Evolutionary conservation across 2,329 filamentous ascomycete genomes (phyloP).

Genomic region (Nothophoma quercina): DNA sequence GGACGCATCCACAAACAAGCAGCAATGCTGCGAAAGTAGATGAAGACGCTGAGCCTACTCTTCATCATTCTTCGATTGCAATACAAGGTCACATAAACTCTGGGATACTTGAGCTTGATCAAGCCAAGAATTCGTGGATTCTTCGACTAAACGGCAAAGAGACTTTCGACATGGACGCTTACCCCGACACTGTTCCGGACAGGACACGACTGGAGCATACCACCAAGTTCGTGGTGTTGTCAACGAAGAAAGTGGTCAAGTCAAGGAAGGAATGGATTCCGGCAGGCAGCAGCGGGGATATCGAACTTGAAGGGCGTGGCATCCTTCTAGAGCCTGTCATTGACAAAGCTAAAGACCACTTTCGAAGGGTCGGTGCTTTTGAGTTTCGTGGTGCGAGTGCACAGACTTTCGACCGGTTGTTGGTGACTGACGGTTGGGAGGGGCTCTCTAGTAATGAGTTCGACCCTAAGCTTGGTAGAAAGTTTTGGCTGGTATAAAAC

Average conservation of each 20-base stretch:
- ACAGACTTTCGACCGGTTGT: slow-evolving; percentile 5
- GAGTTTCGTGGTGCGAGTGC: slow-evolving; percentile 17
- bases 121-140: slow-evolving; percentile 13
- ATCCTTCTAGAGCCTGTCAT: slow-evolving; percentile 21
- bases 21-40: slow-evolving; percentile 1
- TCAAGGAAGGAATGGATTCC: neutral
- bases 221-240: slow-evolving; percentile 23
- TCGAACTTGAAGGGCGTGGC: slow-evolving; percentile 22
- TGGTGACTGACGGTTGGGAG: slow-evolving; percentile 10
- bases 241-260: slow-evolving; percentile 20
- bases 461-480: slow-evolving; percentile 4
- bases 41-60: slow-evolving; percentile 21
- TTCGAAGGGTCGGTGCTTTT: slow-evolving; percentile 26
- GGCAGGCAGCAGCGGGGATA: neutral
- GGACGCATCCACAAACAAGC: neutral
- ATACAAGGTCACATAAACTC: slow-evolving; percentile 28
- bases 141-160: slow-evolving; percentile 5
- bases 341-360: slow-evolving; percentile 8
- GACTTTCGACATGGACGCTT: slow-evolving; percentile 20
- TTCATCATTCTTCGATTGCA: slow-evolving; percentile 20
- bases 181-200: slow-evolving; percentile 25
- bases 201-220: neutral
- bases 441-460: slow-evolving; percentile 3
- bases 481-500: slow-evolving; percentile 26
- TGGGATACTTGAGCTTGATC: slow-evolving; percentile 12